phyloP scores from a whole-genome alignment of 2,329 filamentous ascomycete genomes.

The Neopestalotiopsis sp. region DNA sequence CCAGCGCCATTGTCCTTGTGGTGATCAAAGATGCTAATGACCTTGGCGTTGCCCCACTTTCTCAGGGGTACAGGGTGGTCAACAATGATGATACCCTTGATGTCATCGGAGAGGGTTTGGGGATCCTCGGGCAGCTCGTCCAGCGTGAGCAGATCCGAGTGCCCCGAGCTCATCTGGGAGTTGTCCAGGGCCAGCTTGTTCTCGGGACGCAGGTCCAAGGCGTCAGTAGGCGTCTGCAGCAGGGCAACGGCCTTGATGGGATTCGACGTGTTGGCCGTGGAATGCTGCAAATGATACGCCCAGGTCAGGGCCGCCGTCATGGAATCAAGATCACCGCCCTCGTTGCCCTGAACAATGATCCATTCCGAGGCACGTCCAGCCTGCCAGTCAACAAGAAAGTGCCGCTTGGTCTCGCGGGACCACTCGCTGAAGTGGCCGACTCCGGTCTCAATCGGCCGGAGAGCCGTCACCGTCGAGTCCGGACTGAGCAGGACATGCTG shows the following conservation, averaged over 20 bases:
- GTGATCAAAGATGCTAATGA: constrained; percentile 53
- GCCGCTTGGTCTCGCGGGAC: constrained; percentile 50
- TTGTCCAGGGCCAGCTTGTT: constrained; percentile 51
- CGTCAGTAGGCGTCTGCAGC: constrained; percentile 50
- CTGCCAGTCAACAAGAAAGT: constrained; percentile 54
- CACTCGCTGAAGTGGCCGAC: constrained; percentile 56
- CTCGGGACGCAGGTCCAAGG: constrained; percentile 52
- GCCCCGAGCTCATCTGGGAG: constrained; percentile 50
- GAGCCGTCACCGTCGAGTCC: constrained; percentile 12
- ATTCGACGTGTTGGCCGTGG: constrained; percentile 45
- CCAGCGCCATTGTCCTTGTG: constrained; percentile 48
- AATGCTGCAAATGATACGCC: constrained; percentile 53
- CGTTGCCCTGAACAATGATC: constrained; percentile 52
- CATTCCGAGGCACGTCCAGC: constrained; percentile 46
- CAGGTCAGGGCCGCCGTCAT: constrained; percentile 51
- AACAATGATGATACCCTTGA: constrained; percentile 51
- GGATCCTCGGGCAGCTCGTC: constrained; percentile 52
- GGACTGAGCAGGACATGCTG: constrained; percentile 18
- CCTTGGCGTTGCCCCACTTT: constrained; percentile 48
- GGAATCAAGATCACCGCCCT: constrained; percentile 49
- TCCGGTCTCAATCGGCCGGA: constrained; percentile 32
- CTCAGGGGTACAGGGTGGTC: constrained; percentile 48
- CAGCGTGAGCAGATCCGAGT: constrained; percentile 51
- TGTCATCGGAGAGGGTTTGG: constrained; percentile 46
- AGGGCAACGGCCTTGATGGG: constrained; percentile 52